Conservation (phyloP, 129 eudicot species). For the Chrysanthemum lavandulifolium region DNA sequence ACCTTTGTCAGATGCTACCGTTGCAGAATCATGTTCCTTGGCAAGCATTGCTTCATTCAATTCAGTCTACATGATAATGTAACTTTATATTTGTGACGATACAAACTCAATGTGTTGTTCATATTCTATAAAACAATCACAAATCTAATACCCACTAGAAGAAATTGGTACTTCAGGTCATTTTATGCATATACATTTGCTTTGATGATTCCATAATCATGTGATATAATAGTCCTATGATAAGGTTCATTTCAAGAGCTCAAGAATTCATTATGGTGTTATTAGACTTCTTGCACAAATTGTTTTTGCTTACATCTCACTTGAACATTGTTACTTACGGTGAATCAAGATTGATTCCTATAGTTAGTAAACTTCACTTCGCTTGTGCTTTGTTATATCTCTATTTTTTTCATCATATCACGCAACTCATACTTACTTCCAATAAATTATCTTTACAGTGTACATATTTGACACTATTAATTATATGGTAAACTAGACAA, state of each 20-base stretch:
- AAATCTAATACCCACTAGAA: constrained; percentile 3
- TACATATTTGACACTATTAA: constrained; percentile 32
- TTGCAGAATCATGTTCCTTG: constrained; percentile 67
- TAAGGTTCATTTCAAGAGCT: neutral
- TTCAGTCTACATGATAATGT: constrained; percentile 56
- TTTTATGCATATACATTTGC: neutral
- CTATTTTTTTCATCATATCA: constrained; percentile 15
- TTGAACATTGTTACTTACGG: constrained; percentile 14
- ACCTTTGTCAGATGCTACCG: constrained; percentile 73
- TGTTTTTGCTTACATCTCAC: constrained; percentile 12
- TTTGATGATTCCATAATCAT: constrained; percentile 1
- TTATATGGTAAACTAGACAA: constrained; percentile 19
- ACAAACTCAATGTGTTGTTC: constrained; percentile 6
- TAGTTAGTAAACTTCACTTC: constrained; percentile 21
- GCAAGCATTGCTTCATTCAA: constrained; percentile 62
- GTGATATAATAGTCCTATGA: constrained; percentile 4
- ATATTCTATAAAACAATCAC: constrained; percentile 22
- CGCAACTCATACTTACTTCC: constrained; percentile 23
- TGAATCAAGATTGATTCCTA: constrained; percentile 18
- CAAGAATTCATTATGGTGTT: constrained; percentile 2
- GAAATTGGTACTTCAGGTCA: neutral
- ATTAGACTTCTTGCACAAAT: neutral
- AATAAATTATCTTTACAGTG: constrained; percentile 30
- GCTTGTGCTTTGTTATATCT: constrained; percentile 25
- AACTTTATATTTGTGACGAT: constrained; percentile 23